These are phyloP conservation scores for Geranium incanum DNA, from an alignment of 441 rosid genomes.

Conservation along the genomic window DNA sequence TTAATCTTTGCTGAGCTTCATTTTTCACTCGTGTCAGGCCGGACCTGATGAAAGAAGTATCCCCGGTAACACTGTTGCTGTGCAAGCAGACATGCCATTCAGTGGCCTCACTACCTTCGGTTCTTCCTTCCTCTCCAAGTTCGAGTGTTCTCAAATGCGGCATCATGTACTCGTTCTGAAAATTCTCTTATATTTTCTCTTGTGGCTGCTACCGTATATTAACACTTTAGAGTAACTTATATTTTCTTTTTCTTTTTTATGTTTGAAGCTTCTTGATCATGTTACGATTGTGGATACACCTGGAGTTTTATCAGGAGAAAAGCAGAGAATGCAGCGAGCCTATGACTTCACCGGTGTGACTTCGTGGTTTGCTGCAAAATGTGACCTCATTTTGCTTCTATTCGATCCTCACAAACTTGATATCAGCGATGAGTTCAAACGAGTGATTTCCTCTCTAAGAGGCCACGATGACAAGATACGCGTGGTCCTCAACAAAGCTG, in stretches of 20 bases:
- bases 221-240: neutral
- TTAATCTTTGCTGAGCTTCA: no score
- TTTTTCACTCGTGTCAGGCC: conserved; percentile 29
- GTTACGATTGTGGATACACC: conserved; percentile 69
- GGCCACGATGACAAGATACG: conserved; percentile 74
- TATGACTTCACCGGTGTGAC: conserved; percentile 68
- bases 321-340: conserved; percentile 54
- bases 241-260: neutral
- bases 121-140: conserved; percentile 60
- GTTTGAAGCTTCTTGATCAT: conserved; percentile 53
- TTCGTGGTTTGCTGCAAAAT: conserved; percentile 61
- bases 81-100: conserved; percentile 65
- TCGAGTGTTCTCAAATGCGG: conserved; percentile 68
- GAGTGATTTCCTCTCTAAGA: conserved; percentile 52
- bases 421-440: conserved; percentile 66
- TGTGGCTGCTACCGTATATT: neutral
- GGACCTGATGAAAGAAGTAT: conserved; percentile 59
- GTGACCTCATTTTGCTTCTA: conserved; percentile 30
- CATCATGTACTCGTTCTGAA: conserved; percentile 40
- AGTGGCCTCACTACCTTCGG: conserved; percentile 56
- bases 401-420: conserved; percentile 74
- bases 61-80: conserved; percentile 68
- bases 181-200: no score
- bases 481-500: conserved; percentile 67
- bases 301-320: conserved; percentile 68